Conservation (phyloP, 768 basidiomycete species). For the Leucogyrophana mollusca region DNA sequence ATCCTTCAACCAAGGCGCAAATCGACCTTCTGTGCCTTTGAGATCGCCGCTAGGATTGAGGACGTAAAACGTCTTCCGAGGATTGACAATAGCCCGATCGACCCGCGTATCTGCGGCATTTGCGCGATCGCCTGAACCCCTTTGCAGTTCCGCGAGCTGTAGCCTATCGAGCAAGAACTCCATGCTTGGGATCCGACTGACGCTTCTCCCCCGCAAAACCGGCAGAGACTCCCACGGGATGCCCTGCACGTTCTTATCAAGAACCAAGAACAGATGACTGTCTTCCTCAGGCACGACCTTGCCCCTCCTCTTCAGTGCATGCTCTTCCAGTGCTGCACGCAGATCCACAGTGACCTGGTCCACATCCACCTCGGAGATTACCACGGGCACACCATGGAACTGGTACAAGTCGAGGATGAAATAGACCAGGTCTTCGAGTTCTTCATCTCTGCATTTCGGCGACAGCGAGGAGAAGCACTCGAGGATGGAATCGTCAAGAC, state of each 20-base stretch:
- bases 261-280: conserved; percentile 80
- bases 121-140: conserved; percentile 8
- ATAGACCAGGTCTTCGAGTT: conserved; percentile 92
- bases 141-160: conserved; percentile 52
- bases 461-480: conserved; percentile 85
- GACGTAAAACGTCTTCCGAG: conserved; percentile 73
- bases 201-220: conserved; percentile 74
- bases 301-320: conserved; percentile 40
- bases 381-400: conserved; percentile 86
- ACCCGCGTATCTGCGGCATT: conserved; percentile 17
- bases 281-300: conserved; percentile 37
- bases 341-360: conserved; percentile 89
- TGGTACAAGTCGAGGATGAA: conserved; percentile 94
- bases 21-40: conserved; percentile 75
- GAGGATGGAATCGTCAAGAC: conserved; percentile 72
- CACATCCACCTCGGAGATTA: conserved; percentile 88
- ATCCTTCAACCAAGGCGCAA: conserved; percentile 71
- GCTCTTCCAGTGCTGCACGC: conserved; percentile 72
- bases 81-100: conserved; percentile 59
- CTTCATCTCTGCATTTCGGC: conserved; percentile 84
- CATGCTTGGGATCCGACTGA: conserved; percentile 90
- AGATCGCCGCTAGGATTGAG: conserved; percentile 95
- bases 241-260: conserved; percentile 86
- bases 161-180: conserved; percentile 87
- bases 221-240: conserved; percentile 98